These are phyloP conservation scores for Tremella yokohamensis DNA, from an alignment of 768 basidiomycete genomes.

Conservation along the genomic window DNA sequence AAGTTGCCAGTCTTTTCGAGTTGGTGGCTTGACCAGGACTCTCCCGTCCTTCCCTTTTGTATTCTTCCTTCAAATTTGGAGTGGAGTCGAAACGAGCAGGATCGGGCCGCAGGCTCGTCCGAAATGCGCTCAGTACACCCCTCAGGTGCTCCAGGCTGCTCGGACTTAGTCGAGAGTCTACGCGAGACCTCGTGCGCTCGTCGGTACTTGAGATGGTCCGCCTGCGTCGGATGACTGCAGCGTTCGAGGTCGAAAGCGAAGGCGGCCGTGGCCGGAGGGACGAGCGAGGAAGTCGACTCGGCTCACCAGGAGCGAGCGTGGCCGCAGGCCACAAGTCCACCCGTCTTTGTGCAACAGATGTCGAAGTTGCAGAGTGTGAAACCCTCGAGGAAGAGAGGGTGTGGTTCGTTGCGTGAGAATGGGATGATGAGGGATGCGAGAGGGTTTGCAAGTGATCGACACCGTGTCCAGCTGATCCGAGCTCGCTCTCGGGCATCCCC, in stretches of 20 bases:
- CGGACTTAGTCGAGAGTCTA: neutral
- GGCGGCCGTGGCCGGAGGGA: neutral
- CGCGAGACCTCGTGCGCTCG: too few relatives aligned
- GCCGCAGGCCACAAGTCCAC: too few relatives aligned
- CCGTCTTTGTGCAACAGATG: neutral
- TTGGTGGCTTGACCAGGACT: neutral
- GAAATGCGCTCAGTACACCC: neutral
- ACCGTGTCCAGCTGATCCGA: too few relatives aligned
- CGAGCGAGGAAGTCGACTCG: neutral
- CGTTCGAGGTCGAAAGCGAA: neutral
- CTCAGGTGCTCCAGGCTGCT: neutral
- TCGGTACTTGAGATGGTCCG: neutral
- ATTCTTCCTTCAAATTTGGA: neutral
- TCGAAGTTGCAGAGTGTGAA: neutral
- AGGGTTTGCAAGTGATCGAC: too few relatives aligned
- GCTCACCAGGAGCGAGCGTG: neutral
- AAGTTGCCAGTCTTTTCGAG: neutral
- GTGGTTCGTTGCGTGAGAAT: neutral
- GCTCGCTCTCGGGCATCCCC: too few relatives aligned
- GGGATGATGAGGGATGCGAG: too few relatives aligned
- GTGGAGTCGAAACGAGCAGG: too few relatives aligned
- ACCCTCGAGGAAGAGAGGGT: neutral
- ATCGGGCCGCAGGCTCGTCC: neutral
- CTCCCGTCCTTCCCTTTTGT: slow-evolving; percentile 1
- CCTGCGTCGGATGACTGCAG: neutral